Conservation (phyloP, 768 basidiomycete genomes). For the Leccinum pellstonianum region DNA sequence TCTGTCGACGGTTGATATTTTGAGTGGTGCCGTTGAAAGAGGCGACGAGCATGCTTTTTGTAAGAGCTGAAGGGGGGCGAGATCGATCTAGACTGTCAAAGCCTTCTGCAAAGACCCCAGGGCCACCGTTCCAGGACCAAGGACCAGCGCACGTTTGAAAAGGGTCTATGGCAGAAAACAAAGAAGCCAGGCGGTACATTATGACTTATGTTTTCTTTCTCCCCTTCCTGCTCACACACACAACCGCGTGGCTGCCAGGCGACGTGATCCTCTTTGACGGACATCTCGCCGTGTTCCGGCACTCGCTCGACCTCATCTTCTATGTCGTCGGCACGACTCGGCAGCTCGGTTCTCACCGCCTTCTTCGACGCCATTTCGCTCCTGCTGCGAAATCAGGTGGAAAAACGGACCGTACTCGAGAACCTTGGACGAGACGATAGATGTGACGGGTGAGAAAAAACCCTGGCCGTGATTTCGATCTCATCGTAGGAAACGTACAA, state of each 20-base stretch:
- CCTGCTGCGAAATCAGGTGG: slow-evolving; percentile 86
- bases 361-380: slow-evolving; percentile 84
- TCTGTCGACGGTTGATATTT: too few relatives aligned
- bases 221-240: background rate
- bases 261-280: slow-evolving; percentile 92
- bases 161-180: too few relatives aligned
- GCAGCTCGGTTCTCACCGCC: slow-evolving; percentile 73
- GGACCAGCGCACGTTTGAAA: too few relatives aligned
- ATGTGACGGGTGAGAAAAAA: slow-evolving; percentile 76
- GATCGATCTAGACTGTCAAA: too few relatives aligned
- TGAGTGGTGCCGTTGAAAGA: too few relatives aligned
- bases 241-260: slow-evolving; percentile 44
- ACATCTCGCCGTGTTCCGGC: slow-evolving; percentile 90
- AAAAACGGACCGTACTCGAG: slow-evolving; percentile 93
- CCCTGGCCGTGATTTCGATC: background rate
- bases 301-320: slow-evolving; percentile 93
- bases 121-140: too few relatives aligned
- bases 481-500: too few relatives aligned
- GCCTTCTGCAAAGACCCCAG: too few relatives aligned
- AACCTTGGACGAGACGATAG: slow-evolving; percentile 95
- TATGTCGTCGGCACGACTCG: slow-evolving; percentile 82
- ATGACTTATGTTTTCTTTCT: too few relatives aligned
- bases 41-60: too few relatives aligned
- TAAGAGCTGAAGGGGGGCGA: too few relatives aligned
- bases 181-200: too few relatives aligned